phyloP scores from a whole-genome alignment of 345 rosid species.

The Kernera saxatilis region DNA sequence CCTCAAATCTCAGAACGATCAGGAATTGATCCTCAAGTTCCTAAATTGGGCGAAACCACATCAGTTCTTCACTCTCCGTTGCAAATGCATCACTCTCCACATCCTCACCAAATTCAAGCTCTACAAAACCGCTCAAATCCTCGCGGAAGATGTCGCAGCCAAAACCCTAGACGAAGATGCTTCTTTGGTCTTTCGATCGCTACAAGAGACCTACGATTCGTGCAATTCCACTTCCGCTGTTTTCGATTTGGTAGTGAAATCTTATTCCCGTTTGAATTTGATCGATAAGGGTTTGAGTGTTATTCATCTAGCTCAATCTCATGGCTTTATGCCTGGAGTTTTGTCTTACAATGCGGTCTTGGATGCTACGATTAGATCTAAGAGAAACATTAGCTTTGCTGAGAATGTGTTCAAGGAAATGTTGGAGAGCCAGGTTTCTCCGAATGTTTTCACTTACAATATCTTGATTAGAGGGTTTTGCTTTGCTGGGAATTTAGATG shows the following conservation, averaged over 20 bases:
- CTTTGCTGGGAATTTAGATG: conserved; percentile 59
- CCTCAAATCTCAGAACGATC: conserved; percentile 59
- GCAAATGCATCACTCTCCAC: conserved; percentile 75
- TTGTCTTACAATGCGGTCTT: conserved; percentile 76
- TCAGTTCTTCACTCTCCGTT: conserved; percentile 56
- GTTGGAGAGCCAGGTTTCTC: conserved; percentile 49
- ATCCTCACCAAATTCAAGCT: conserved; percentile 79
- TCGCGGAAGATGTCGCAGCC: conserved; percentile 63
- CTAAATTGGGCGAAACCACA: conserved; percentile 62
- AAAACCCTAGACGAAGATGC: conserved; percentile 35
- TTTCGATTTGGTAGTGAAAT: conserved; percentile 78
- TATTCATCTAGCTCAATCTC: conserved; percentile 47
- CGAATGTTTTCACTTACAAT: conserved; percentile 82
- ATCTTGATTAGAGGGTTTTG: conserved; percentile 80
- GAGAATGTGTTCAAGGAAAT: conserved; percentile 58
- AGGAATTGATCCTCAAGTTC: conserved; percentile 48
- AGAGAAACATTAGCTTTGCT: conserved; percentile 41
- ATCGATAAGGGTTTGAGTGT: conserved; percentile 58
- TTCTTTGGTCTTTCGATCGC: conserved; percentile 47
- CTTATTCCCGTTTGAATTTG: conserved; percentile 56
- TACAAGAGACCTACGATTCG: conserved; percentile 52
- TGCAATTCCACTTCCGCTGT: conserved; percentile 78
- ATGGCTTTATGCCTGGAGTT: conserved; percentile 93
- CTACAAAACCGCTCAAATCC: conserved; percentile 61
- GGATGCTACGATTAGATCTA: conserved; percentile 64